Base-by-base conservation (phyloP, 805 yeast genomes). In the Candida michaelii region DNA sequence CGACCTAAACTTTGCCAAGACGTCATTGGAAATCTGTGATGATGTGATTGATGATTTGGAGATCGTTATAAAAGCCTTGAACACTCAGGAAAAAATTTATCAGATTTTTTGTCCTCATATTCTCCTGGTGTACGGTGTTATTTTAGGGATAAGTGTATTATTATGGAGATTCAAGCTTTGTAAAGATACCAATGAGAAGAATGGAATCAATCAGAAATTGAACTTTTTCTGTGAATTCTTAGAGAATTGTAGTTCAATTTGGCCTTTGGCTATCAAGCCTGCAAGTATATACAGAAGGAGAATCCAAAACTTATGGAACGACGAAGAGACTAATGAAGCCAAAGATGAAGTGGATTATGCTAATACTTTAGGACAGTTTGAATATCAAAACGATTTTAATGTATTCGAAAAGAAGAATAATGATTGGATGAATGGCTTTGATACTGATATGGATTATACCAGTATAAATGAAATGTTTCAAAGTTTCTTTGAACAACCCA, bases 41-140 rank as follows among this genome's bases (percentile, higher is more conserved):
- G 43, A 42, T 32, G 46, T 43, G 12, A 40, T 45, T n/a, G 42
- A 42, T 27, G 46, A 45, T 25, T 16, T 45, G 23, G 46, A 42
- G 16, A 42, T 45, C 14, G 41, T 43, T 14, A 39, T 45, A 6
- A 35, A 27, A 13, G 39, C 42, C 4, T 27, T 45, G 11, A 16
- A 42, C 27, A 21, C 11, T 4, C 40, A 42, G 6, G 32, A 39
- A 27, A 18, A 23, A 6, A n/a, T 13, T 9, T 32, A 19, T 33
- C 17, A 39, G 4, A 15, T 42, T 9, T 42, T 42, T 36, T 31
- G 33, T 21, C 45, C 45, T 24, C 39, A 39, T 29, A 39, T 45
- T 21, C 19, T 42, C n/a, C 30, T 39, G n/a, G 43, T 45, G n/a
- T 45, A 39, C 29, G 31, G 40, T 12, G 36, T 34, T 3, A 42